Conservation (phyloP, 75 land plant genomes). For the Larix kaempferi region DNA sequence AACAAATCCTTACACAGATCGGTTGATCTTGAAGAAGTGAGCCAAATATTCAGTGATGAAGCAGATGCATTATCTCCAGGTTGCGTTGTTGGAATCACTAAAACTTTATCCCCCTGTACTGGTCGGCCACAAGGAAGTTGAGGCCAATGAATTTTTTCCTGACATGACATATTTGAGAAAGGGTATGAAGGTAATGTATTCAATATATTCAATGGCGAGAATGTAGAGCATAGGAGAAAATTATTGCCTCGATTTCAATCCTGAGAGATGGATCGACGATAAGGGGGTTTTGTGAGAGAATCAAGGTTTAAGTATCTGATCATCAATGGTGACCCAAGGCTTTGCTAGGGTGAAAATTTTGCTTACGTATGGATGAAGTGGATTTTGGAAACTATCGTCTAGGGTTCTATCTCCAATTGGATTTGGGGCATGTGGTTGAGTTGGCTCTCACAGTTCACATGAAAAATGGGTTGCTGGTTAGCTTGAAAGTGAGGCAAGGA, state of each 20-base stretch:
- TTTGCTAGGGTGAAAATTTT: constrained; percentile 80
- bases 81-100: constrained; percentile 74
- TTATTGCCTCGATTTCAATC: constrained; percentile 63
- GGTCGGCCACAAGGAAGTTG: constrained; percentile 62
- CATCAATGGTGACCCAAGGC: constrained; percentile 76
- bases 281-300: constrained; percentile 28
- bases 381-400: constrained; percentile 47
- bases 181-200: constrained; percentile 52
- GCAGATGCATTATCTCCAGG: constrained; percentile 64
- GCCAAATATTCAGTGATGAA: too few relatives aligned
- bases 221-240: constrained; percentile 62
- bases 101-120: constrained; percentile 91
- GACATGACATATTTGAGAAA: constrained; percentile 65
- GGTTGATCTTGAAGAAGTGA: not conserved
- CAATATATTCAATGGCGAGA: constrained; percentile 59
- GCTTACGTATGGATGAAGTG: constrained; percentile 85
- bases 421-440: constrained; percentile 60
- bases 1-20: constrained; percentile 7
- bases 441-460: constrained; percentile 46
- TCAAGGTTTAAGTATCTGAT: constrained; percentile 57
- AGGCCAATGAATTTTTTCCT: constrained; percentile 53
- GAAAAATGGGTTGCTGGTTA: not conserved
- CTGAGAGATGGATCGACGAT: constrained; percentile 59
- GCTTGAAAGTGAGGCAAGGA: not conserved
- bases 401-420: constrained; percentile 38